A percentile compares a stretch with the other conserved stretches of the same genome.
Conservation (phyloP, 2,329 filamentous ascomycete species). For the Penicillium sp. region DNA sequence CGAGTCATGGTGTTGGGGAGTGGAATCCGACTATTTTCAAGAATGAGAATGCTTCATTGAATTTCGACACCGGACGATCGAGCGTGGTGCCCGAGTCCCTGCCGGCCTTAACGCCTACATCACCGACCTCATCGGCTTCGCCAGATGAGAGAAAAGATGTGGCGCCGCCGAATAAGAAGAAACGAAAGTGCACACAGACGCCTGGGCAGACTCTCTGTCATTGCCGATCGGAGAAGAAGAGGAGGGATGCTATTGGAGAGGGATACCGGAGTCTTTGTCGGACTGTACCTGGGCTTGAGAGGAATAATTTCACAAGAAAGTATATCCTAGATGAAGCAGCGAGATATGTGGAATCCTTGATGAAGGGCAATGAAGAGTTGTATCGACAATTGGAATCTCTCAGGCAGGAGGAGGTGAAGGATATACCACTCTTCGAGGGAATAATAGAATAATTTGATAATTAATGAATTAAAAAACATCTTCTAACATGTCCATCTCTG, state of each 20-base stretch:
- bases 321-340: constrained; percentile 18
- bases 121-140: background rate
- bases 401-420: constrained; percentile 4
- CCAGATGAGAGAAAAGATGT: background rate
- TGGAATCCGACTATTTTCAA: background rate
- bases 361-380: constrained; percentile 13
- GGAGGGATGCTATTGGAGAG: constrained; percentile 15
- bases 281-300: constrained; percentile 15
- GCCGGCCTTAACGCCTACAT: background rate
- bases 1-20: background rate
- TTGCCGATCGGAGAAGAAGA: constrained; percentile 22
- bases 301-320: constrained; percentile 19
- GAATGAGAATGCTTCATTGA: background rate
- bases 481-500: background rate
- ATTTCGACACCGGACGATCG: background rate
- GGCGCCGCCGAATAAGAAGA: constrained; percentile 13
- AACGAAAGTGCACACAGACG: constrained; percentile 21
- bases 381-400: constrained; percentile 4
- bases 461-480: background rate
- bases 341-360: constrained; percentile 8
- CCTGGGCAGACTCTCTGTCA: constrained; percentile 21
- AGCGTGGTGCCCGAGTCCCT: background rate
- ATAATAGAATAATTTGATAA: background rate
- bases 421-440: background rate
- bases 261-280: constrained; percentile 16